These are phyloP conservation scores for Kalmusia sp. DNA, from an alignment of 2,329 filamentous ascomycete species.

Conservation along the genomic window DNA sequence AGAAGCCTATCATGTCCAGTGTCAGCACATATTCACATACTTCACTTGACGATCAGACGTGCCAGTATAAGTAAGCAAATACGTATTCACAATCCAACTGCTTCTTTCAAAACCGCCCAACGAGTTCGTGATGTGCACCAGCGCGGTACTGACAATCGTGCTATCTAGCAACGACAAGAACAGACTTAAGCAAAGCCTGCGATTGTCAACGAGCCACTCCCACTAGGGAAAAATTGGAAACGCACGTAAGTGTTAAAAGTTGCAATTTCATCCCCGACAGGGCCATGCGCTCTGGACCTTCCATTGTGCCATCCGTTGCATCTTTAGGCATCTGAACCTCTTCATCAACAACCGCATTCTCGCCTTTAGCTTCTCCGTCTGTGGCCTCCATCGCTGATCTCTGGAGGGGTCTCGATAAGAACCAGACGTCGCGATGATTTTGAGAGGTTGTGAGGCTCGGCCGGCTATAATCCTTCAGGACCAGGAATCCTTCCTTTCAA, in stretches of 20 bases:
- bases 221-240: not conserved
- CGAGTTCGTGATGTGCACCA: not conserved
- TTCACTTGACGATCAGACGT: not conserved
- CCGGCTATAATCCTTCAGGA: too few species aligned
- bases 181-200: conserved; percentile 1
- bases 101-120: not conserved
- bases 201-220: not conserved
- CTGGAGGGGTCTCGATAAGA: too few species aligned
- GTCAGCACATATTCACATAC: not conserved
- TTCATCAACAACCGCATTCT: too few species aligned
- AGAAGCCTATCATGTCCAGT: conserved; percentile 26
- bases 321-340: too few species aligned
- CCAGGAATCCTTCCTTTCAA: too few species aligned
- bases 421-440: too few species aligned
- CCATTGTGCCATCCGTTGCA: too few species aligned
- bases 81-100: not conserved
- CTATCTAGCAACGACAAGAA: conserved; percentile 6
- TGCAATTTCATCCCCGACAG: not conserved
- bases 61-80: not conserved
- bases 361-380: too few species aligned
- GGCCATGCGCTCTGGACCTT: not conserved
- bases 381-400: too few species aligned
- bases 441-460: too few species aligned
- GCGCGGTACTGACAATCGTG: conserved; percentile 5
- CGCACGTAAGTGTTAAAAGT: not conserved